Conservation (phyloP, 495 filamentous ascomycete genomes). For the Oleoguttula mirabilis region DNA sequence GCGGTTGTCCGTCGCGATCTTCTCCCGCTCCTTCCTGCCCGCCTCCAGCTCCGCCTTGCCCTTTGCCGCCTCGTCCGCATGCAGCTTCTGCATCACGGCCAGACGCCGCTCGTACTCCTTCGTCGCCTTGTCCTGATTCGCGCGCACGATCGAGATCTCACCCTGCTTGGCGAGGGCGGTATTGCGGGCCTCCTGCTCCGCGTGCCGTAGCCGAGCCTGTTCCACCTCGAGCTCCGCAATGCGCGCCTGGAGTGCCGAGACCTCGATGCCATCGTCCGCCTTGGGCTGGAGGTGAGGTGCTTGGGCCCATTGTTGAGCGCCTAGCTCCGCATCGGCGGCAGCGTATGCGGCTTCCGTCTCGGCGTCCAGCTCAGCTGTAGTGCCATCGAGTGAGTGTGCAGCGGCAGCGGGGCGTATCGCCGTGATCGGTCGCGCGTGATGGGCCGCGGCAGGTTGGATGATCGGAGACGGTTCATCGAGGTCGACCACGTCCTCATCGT, state of each 20-base stretch:
- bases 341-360: slow-evolving; percentile 24
- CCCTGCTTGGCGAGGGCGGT: slow-evolving; percentile 45
- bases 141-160: slow-evolving; percentile 56
- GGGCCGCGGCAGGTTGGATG: slow-evolving; percentile 33
- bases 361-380: slow-evolving; percentile 39
- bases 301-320: slow-evolving; percentile 21
- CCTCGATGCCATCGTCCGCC: slow-evolving; percentile 8
- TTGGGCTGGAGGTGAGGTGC: slow-evolving; percentile 7
- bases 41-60: slow-evolving; percentile 47
- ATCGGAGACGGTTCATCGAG: slow-evolving; percentile 25
- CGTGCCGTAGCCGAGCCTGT: slow-evolving; percentile 36
- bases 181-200: slow-evolving; percentile 39
- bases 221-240: slow-evolving; percentile 44
- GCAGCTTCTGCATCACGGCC: slow-evolving; percentile 38
- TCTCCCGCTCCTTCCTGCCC: slow-evolving; percentile 43
- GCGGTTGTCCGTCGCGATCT: slow-evolving; percentile 48
- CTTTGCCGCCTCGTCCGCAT: slow-evolving; percentile 44
- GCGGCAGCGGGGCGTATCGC: neutral
- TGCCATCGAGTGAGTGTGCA: slow-evolving; percentile 38
- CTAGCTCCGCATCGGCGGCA: slow-evolving; percentile 25
- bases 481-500: slow-evolving; percentile 32
- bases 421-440: neutral
- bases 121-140: slow-evolving; percentile 43
- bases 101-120: slow-evolving; percentile 47
- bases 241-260: slow-evolving; percentile 29